phyloP scores from a whole-genome alignment of 1,284 basidiomycete genomes.

The Athelia sp. region DNA sequence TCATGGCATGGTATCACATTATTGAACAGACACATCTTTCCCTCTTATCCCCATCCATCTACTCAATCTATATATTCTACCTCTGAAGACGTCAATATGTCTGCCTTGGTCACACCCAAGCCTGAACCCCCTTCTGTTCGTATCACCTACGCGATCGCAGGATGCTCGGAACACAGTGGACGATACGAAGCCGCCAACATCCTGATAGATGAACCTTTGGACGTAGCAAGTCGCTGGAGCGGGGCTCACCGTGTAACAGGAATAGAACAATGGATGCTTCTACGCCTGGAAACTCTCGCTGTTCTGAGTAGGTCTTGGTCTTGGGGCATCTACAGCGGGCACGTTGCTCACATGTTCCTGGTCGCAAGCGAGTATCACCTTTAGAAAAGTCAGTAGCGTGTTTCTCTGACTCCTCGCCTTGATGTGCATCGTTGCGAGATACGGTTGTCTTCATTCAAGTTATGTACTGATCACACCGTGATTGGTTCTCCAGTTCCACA shows the following conservation, averaged over 20 bases:
- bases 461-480: constrained; percentile 2
- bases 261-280: constrained; percentile 65
- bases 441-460: constrained; percentile 3
- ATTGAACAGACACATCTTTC: no score
- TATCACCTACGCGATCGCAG: constrained; percentile 45
- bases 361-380: constrained; percentile 60
- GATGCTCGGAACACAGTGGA: constrained; percentile 65
- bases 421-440: neutral
- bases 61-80: no score
- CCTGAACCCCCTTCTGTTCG: constrained; percentile 20
- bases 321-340: constrained; percentile 11
- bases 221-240: constrained; percentile 70
- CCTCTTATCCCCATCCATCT: no score
- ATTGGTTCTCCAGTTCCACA: constrained; percentile 56
- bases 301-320: constrained; percentile 66
- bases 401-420: neutral
- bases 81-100: no score
- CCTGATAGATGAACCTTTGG: constrained; percentile 53
- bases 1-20: no score
- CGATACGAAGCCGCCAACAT: constrained; percentile 67
- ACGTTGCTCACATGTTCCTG: neutral
- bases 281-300: constrained; percentile 50
- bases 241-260: constrained; percentile 50
- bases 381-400: constrained; percentile 73
- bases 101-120: no score